phyloP scores from a whole-genome alignment of 2,329 filamentous ascomycete species.

The Sarocladium kiliense region DNA sequence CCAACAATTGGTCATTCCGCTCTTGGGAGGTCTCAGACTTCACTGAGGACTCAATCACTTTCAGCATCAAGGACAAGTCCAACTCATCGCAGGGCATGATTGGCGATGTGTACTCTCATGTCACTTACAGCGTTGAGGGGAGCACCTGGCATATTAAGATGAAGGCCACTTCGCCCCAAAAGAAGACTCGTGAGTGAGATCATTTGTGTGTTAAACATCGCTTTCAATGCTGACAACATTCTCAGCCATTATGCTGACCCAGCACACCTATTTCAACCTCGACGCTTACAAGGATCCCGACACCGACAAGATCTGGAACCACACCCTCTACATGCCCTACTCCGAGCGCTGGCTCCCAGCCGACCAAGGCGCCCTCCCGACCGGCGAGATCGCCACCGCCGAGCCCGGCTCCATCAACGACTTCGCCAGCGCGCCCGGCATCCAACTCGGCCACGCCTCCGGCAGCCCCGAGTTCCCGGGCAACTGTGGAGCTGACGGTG shows the following conservation, averaged over 20 bases:
- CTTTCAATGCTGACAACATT: not conserved
- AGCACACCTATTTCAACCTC: slow-evolving; percentile 66
- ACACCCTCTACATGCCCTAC: slow-evolving; percentile 59
- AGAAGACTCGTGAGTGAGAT: slow-evolving; percentile 32
- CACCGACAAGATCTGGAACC: slow-evolving; percentile 51
- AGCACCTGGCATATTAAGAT: slow-evolving; percentile 57
- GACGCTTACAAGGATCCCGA: slow-evolving; percentile 57
- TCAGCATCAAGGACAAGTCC: slow-evolving; percentile 56
- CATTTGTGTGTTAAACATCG: too few relatives aligned
- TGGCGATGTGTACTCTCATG: slow-evolving; percentile 53
- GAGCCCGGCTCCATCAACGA: slow-evolving; percentile 54
- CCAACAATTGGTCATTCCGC: slow-evolving; percentile 58
- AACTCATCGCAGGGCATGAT: slow-evolving; percentile 56
- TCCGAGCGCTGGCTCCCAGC: slow-evolving; percentile 52
- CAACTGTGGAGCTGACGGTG: slow-evolving; percentile 57
- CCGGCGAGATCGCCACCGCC: slow-evolving; percentile 55
- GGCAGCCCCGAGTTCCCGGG: slow-evolving; percentile 49
- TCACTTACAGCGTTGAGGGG: slow-evolving; percentile 56
- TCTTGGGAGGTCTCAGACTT: slow-evolving; percentile 56
- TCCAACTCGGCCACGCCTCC: slow-evolving; percentile 56
- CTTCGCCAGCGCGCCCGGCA: slow-evolving; percentile 58
- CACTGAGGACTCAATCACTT: slow-evolving; percentile 55
- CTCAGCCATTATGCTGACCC: slow-evolving; percentile 55
- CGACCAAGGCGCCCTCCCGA: slow-evolving; percentile 53
- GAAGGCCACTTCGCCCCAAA: slow-evolving; percentile 48